A percentile compares a stretch with the other conserved stretches of the same genome.
Evolutionary conservation across 129 eudicot species (phyloP).

Genomic region (Ambrosia trifida): DNA sequence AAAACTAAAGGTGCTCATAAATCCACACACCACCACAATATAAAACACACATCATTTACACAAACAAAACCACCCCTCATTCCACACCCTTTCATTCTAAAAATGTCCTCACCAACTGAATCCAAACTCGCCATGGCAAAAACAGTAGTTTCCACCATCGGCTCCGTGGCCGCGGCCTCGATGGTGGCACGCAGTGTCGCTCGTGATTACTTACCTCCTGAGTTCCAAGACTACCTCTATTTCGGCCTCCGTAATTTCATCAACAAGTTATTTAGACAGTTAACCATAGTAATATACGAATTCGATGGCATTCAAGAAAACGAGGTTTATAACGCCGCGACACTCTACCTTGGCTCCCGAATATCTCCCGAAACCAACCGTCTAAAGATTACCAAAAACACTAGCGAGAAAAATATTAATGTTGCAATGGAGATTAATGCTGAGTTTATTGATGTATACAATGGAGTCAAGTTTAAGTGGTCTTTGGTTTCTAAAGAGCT

Average conservation of each 20-base stretch:
- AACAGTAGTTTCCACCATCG: constrained; percentile 53
- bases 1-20: background rate
- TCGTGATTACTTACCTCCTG: constrained; percentile 54
- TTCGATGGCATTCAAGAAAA: constrained; percentile 49
- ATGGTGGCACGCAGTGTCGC: constrained; percentile 57
- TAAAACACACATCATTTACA: background rate
- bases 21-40: background rate
- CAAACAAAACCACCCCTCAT: background rate
- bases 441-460: constrained; percentile 38
- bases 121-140: constrained; percentile 46
- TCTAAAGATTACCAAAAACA: constrained; percentile 46
- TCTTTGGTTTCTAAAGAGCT: constrained; percentile 22
- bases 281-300: constrained; percentile 66
- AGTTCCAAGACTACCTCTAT: constrained; percentile 49
- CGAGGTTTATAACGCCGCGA: constrained; percentile 55
- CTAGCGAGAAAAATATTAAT: constrained; percentile 40
- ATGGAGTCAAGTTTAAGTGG: constrained; percentile 52
- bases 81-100: background rate
- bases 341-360: constrained; percentile 42
- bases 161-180: constrained; percentile 55
- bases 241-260: constrained; percentile 39
- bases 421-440: constrained; percentile 37
- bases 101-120: constrained; percentile 42
- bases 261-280: constrained; percentile 47
- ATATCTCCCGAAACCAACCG: constrained; percentile 39